phyloP scores from a whole-genome alignment of 768 basidiomycete species.

The Lactarius evosmus region DNA sequence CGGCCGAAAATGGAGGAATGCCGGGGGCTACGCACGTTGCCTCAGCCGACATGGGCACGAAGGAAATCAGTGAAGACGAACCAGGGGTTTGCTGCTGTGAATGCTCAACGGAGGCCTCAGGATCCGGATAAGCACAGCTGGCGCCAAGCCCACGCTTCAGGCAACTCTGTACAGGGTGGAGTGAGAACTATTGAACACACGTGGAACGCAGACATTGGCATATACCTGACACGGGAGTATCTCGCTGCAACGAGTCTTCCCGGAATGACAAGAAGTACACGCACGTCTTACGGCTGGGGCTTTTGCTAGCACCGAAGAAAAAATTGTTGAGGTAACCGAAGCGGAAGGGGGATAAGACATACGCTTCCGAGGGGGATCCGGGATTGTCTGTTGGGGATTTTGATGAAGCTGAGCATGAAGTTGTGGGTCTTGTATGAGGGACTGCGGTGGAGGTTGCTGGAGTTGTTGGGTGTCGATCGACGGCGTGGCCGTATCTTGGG shows the following conservation, averaged over 20 bases:
- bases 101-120: constrained; percentile 42
- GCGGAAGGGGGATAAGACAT: constrained; percentile 31
- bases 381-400: constrained; percentile 31
- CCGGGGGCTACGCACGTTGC: constrained; percentile 34
- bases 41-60: constrained; percentile 26
- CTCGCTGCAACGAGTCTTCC: constrained; percentile 82
- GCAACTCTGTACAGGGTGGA: constrained; percentile 54
- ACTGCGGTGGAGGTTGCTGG: constrained; percentile 32
- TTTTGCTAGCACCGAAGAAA: constrained; percentile 50
- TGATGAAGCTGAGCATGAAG: constrained; percentile 35
- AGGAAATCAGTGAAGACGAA: constrained; percentile 28
- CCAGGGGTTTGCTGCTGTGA: constrained; percentile 28
- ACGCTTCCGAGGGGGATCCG: constrained; percentile 55
- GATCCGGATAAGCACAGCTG: constrained; percentile 74
- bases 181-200: constrained; percentile 10
- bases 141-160: constrained; percentile 74
- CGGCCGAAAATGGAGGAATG: constrained; percentile 39
- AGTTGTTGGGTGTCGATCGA: constrained; percentile 59
- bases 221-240: constrained; percentile 75
- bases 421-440: constrained; percentile 32
- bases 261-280: constrained; percentile 76
- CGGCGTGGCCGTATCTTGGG: constrained; percentile 57
- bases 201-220: constrained; percentile 16
- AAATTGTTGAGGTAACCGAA: constrained; percentile 2
- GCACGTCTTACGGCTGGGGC: constrained; percentile 79